These are phyloP conservation scores for Mucor sp. DNA, from an alignment of 371 early-diverging fungal genomes.

Conservation along the genomic window DNA sequence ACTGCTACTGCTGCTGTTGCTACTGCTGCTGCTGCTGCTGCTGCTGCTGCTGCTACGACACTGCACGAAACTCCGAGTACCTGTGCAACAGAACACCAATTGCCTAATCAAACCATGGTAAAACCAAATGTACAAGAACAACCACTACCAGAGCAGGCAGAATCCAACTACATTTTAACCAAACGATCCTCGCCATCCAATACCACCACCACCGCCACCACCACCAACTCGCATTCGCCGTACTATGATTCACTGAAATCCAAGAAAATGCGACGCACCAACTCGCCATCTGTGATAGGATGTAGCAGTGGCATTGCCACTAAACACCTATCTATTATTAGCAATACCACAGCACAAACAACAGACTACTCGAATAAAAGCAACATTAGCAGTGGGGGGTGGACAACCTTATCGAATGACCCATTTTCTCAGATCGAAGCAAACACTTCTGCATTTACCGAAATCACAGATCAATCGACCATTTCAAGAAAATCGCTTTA, in stretches of 20 bases:
- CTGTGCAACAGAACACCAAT: constrained; percentile 8
- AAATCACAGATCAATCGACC: constrained; percentile 31
- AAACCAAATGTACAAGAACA: neutral
- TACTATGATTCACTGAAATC: constrained; percentile 7
- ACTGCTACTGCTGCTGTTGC: neutral
- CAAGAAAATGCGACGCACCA: neutral
- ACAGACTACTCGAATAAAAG: constrained; percentile 3
- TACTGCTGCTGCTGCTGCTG: neutral
- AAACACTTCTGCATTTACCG: constrained; percentile 27
- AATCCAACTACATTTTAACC: neutral
- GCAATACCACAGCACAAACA: neutral
- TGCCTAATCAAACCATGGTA: neutral
- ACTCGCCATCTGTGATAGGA: neutral
- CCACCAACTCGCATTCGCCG: neutral
- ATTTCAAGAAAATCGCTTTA: constrained; percentile 25
- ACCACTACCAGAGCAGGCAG: neutral
- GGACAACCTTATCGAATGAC: constrained; percentile 27
- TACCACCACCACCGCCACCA: no score
- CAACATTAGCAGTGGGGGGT: constrained; percentile 19
- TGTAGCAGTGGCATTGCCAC: neutral
- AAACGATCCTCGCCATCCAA: neutral
- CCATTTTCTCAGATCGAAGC: constrained; percentile 31
- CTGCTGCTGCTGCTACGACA: neutral
- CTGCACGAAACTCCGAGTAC: neutral
- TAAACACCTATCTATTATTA: constrained; percentile 11